Evolutionary conservation across 1,284 basidiomycete genomes (phyloP), one percentile per base, ranked within the genome.

Genomic region (Puccinia hordei): DNA sequence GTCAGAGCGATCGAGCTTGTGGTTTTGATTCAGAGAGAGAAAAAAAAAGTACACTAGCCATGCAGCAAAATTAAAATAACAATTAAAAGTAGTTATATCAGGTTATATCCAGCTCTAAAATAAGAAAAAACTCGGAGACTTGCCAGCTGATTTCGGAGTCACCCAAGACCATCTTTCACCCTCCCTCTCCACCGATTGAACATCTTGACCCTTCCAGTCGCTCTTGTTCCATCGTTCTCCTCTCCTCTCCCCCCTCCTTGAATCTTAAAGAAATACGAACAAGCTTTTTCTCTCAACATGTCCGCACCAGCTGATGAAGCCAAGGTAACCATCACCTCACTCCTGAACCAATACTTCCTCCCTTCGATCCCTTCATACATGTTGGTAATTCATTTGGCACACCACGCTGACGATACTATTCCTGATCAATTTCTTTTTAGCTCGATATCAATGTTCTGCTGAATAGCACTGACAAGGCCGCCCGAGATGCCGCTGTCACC

Each of bases 361-460:
- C 24, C 41, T 35, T 17, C 44, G 10, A 46, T 49, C 49, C 5
- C 68, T 24, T 33, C n/a, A 13, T 19, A 2, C 10, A 38, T 38
- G 10, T 22, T 24, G 15, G 10, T 33, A 3, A 4, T 30, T 3
- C 3, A 46, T 44, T 9, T 69, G 1, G 19, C 63, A 41, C 27
- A 12, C n/a, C 41, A 33, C 15, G 44, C 68, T 71, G 33, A 71
- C 44, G 15, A 22, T 1, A 53, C 17, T 19, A 19, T 51, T n/a
- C 13, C 46, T 49, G 46, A 49, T 30, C 46, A 19, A 6, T 71
- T 51, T 53, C 59, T 53, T 30, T 57, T n/a, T 17, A 85, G 83
- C 82, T 86, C 81, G 87, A 87, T 82, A 83, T 85, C 81, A 84
- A 84, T 71, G 83, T 85, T 61, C 84, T 87, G 81, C 84, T 87